Percentiles rank a stretch among this genome's conserved stretches.
Conservation (phyloP, 495 filamentous ascomycete genomes). For the Eremomyces bilateralis region DNA sequence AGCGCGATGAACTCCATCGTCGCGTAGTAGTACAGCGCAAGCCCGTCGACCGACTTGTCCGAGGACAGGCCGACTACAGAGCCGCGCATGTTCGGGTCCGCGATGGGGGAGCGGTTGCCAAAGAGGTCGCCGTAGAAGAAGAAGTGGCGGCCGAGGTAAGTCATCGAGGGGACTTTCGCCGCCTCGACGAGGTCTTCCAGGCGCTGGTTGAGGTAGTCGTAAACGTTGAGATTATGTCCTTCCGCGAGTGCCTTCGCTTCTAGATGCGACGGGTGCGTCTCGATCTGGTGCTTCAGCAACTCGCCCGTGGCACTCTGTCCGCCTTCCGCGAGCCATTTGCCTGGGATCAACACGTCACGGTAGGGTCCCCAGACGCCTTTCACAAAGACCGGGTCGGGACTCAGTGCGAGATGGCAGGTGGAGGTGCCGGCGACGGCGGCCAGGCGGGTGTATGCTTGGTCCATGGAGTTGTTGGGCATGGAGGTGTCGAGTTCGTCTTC, state of each 20-base stretch:
- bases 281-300: conserved; percentile 75
- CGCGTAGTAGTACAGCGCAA: conserved; percentile 79
- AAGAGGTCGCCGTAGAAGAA: conserved; percentile 99
- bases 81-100: conserved; percentile 78
- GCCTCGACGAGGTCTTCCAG: conserved; percentile 51
- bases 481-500: conserved; percentile 32
- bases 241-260: conserved; percentile 55
- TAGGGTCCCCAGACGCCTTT: conserved; percentile 93
- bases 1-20: conserved; percentile 94
- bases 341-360: conserved; percentile 73
- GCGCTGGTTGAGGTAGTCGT: conserved; percentile 83
- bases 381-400: conserved; percentile 71
- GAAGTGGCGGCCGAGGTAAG: conserved; percentile 74
- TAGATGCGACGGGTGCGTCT: conserved; percentile 75
- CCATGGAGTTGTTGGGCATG: conserved; percentile 43
- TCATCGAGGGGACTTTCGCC: conserved; percentile 45
- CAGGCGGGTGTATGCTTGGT: conserved; percentile 81
- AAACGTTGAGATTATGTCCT: conserved; percentile 61
- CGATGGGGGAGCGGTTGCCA: conserved; percentile 86
- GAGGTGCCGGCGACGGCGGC: conserved; percentile 94
- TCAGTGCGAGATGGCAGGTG: conserved; percentile 94
- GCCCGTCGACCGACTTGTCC: conserved; percentile 63
- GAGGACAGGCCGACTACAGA: conserved; percentile 65
- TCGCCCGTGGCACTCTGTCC: conserved; percentile 92
- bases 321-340: conserved; percentile 89